A percentile compares a stretch with the other conserved stretches of the same genome.
phyloP scores from a whole-genome alignment of 768 basidiomycete species.

The Lactifluus subvellereus region DNA sequence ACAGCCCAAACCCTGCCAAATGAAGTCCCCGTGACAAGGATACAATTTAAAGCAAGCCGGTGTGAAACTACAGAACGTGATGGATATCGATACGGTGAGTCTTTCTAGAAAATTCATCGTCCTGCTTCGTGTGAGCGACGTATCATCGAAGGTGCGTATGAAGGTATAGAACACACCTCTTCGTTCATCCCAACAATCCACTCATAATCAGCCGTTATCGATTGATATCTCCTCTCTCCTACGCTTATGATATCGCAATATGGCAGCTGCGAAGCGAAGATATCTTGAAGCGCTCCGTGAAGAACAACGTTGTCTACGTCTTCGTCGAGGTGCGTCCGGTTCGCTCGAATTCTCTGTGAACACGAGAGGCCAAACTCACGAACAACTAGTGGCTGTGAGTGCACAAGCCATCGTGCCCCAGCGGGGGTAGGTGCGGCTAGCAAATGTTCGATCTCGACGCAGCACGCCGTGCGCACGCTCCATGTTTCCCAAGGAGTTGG shows the following conservation, averaged over 20 bases:
- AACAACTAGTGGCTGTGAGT: conserved; percentile 4
- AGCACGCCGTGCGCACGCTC: conserved; percentile 2
- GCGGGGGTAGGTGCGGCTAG: conserved; percentile 6
- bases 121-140: neutral
- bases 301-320: neutral
- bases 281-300: conserved; percentile 1
- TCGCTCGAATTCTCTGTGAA: neutral
- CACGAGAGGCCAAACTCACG: conserved; percentile 13
- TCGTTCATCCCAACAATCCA: conserved; percentile 16
- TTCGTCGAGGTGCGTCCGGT: neutral
- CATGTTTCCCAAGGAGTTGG: conserved; percentile 15
- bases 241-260: conserved; percentile 2
- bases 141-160: neutral
- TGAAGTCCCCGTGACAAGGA: neutral
- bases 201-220: conserved; percentile 18
- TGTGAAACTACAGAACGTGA: conserved; percentile 7
- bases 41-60: neutral
- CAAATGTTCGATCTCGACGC: conserved; percentile 13
- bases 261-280: conserved; percentile 3
- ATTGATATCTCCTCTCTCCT: conserved; percentile 18
- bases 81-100: conserved; percentile 14
- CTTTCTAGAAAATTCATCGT: conserved; percentile 4
- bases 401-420: conserved; percentile 14
- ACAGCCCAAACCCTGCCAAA: neutral
- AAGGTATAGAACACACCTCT: conserved; percentile 1